These are phyloP conservation scores for Dimargaris verticillata DNA, from an alignment of 192 early-diverging fungal genomes.

Conservation along the genomic window DNA sequence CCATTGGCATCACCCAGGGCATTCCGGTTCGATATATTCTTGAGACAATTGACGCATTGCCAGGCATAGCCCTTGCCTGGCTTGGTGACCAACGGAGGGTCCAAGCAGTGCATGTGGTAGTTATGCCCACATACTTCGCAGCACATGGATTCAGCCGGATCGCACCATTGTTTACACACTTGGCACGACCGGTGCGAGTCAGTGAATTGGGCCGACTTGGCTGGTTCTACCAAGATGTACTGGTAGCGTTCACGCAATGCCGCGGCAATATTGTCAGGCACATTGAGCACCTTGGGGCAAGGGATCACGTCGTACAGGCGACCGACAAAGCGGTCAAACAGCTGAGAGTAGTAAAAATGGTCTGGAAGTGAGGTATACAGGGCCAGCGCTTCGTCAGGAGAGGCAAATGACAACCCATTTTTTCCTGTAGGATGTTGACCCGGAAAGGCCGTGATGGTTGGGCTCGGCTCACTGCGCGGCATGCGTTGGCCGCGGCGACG, in stretches of 20 bases:
- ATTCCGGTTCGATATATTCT: constrained; percentile 21
- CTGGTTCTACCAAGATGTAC: constrained; percentile 73
- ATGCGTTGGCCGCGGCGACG: background rate
- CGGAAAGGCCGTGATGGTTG: background rate
- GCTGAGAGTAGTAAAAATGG: constrained; percentile 72
- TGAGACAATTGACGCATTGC: constrained; percentile 60
- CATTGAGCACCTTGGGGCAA: constrained; percentile 55
- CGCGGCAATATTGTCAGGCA: constrained; percentile 51
- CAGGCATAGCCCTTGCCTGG: constrained; percentile 77
- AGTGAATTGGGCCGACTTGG: constrained; percentile 61
- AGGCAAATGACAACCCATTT: background rate
- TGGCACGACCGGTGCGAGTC: constrained; percentile 49
- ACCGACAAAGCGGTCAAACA: constrained; percentile 81
- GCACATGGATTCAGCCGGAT: constrained; percentile 44
- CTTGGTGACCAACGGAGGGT: constrained; percentile 55
- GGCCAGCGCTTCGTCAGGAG: constrained; percentile 34
- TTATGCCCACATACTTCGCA: constrained; percentile 59
- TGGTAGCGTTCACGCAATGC: constrained; percentile 51
- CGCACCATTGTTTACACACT: constrained; percentile 57
- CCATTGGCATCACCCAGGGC: constrained; percentile 3
- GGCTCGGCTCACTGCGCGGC: background rate
- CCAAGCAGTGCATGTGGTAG: constrained; percentile 71
- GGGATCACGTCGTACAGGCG: constrained; percentile 79
- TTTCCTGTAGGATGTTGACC: too few relatives aligned
- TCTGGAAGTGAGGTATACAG: constrained; percentile 40